Base-by-base conservation (phyloP, 1,284 basidiomycete species). In the Cryptococcus floricola region DNA sequence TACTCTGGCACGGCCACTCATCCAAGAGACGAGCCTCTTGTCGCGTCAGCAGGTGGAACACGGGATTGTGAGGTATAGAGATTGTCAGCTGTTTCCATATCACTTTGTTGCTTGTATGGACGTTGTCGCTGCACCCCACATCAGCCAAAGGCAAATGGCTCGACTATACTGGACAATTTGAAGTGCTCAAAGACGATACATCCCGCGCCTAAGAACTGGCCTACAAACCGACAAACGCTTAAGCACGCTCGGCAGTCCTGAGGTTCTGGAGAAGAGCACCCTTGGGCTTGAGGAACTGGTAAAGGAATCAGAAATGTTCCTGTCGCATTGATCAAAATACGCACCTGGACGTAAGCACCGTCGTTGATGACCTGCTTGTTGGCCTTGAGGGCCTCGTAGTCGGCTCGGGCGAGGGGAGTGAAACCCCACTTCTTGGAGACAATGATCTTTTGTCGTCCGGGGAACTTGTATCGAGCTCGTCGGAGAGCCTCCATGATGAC, bases 381-480 rank as follows among this genome's bases (percentile, higher is more conserved):
- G 74, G 86, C 85, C 83, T 94, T 94, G 67, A 94, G 82, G 80
- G 86, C 86, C 72, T 84, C 73, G 81, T 96, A 98, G 61, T 95
- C 90, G 74, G 87, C 87, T 77, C 92, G 87, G 78, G 87, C 85
- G 66, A 98, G 92, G 74, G 89, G 89, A 60, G 95, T 98, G 84
- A 98, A 98, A 66, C 94, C 95, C 90, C 91, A 93, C 84, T 93
- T 94, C 85, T 91, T 91, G 64, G 88, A 91, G 69, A 98, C 84
- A 70, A 98, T 97, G 80, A 97, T 96, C 87, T 97, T 98, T 82
- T 97, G 94, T 77, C 94, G 87, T 68, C 94, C 94, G 53, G 95
- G 94, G 88, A 97, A 98, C 87, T 98, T 98, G 87, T 98, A 98
- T 62, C 94, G 91, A 47, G 94, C 92, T 71, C 92, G 91, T 71